Evolutionary conservation across 164 flowering plant genomes (phyloP).

Genomic region (Cinnamomum chago): DNA sequence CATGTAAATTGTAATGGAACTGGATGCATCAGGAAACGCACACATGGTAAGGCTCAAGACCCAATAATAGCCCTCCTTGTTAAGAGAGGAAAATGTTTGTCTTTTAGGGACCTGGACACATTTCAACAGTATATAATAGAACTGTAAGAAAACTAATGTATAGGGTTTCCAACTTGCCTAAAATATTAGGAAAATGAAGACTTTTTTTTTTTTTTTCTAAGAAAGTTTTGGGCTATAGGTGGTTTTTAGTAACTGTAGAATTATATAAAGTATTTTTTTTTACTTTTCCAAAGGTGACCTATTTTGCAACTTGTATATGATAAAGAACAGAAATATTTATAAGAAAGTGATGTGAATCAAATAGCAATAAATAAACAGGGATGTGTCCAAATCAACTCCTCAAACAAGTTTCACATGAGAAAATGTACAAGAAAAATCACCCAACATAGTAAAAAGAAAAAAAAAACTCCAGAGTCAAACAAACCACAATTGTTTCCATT

Average conservation of each 20-base stretch:
- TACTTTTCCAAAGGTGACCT: neutral
- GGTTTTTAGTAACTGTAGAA: neutral
- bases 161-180: neutral
- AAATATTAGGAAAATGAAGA: neutral
- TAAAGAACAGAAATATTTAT: neutral
- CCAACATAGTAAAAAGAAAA: neutral
- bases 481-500: neutral
- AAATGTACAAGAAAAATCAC: neutral
- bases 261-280: no score
- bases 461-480: neutral
- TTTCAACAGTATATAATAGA: neutral
- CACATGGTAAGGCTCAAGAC: no score
- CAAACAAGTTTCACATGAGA: neutral
- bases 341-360: conserved; percentile 1
- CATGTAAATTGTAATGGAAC: neutral
- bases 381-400: neutral
- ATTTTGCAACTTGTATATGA: neutral
- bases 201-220: neutral
- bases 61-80: neutral
- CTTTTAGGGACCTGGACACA: neutral
- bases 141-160: neutral
- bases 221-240: no score
- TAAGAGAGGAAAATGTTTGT: neutral
- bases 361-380: neutral
- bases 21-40: no score